Evolutionary conservation across 768 basidiomycete species (phyloP).

Genomic region (Symmetrospora coprosmae): DNA sequence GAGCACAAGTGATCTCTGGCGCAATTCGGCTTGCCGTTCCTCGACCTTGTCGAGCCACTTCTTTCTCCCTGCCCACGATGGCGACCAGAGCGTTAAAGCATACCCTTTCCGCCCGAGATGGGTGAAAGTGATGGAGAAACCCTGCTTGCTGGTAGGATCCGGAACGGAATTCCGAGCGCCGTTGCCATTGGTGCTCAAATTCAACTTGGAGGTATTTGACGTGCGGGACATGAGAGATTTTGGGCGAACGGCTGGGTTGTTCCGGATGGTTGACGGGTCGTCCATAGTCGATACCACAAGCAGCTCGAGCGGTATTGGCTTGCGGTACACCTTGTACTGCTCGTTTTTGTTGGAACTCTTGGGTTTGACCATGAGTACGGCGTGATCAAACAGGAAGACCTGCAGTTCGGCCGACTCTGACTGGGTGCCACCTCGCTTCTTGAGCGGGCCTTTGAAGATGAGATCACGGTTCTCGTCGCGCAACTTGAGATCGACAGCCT

Average conservation of each 20-base stretch:
- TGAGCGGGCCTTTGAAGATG: conserved; percentile 76
- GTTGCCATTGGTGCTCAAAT: background rate
- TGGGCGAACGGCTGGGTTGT: conserved; percentile 29
- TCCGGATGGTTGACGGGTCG: conserved; percentile 39
- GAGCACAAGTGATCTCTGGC: conserved; percentile 72
- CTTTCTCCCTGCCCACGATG: conserved; percentile 63
- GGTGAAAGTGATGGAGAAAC: conserved; percentile 80
- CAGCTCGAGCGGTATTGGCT: conserved; percentile 93
- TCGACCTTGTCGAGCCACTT: conserved; percentile 89
- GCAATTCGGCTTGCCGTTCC: conserved; percentile 72
- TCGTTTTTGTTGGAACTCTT: conserved; percentile 57
- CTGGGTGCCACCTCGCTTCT: conserved; percentile 59
- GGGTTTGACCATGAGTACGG: conserved; percentile 78
- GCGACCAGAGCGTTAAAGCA: conserved; percentile 79
- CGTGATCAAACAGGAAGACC: conserved; percentile 94
- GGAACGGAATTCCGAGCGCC: conserved; percentile 30
- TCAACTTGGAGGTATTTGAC: conserved; percentile 6
- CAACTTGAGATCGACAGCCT: conserved; percentile 73
- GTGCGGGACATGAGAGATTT: conserved; percentile 34
- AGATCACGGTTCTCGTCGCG: conserved; percentile 79
- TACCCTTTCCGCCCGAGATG: conserved; percentile 89
- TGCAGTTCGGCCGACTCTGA: conserved; percentile 74
- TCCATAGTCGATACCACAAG: conserved; percentile 62
- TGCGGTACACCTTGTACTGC: conserved; percentile 80
- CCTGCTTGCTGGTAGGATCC: conserved; percentile 52